A percentile compares a stretch with the other conserved stretches of the same genome.
phyloP scores from a whole-genome alignment of 176 grass and related monocot genomes.

The Typha latifolia region DNA sequence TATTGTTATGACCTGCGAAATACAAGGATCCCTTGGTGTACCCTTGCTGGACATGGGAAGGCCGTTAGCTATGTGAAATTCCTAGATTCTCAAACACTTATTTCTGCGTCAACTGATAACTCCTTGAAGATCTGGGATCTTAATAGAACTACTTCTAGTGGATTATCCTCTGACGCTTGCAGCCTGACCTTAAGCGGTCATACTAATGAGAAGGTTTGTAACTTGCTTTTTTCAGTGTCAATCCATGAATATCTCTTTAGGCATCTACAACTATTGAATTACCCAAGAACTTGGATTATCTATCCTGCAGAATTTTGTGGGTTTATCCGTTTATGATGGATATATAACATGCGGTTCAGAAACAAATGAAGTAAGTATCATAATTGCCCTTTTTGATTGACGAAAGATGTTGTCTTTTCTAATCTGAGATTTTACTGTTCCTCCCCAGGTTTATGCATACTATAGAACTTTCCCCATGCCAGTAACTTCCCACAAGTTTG shows the following conservation, averaged over 20 bases:
- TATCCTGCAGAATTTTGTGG: constrained; percentile 90
- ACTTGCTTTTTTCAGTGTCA: background rate
- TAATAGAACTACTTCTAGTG: constrained; percentile 48
- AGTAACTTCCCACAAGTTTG: constrained; percentile 87
- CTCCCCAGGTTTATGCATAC: constrained; percentile 82
- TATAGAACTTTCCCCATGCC: constrained; percentile 95
- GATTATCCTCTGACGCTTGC: constrained; percentile 55
- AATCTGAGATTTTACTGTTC: constrained; percentile 15
- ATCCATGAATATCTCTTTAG: too few relatives aligned
- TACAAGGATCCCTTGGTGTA: constrained; percentile 96
- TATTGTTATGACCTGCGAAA: constrained; percentile 93
- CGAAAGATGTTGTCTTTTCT: background rate
- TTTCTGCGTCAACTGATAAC: constrained; percentile 93
- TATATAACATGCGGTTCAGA: constrained; percentile 95
- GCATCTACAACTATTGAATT: background rate
- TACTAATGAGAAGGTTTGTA: constrained; percentile 88
- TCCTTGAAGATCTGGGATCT: constrained; percentile 98
- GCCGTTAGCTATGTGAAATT: constrained; percentile 93
- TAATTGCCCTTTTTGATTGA: constrained; percentile 14
- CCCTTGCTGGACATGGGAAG: constrained; percentile 83
- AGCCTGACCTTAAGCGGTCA: constrained; percentile 70
- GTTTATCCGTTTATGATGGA: constrained; percentile 83
- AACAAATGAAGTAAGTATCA: constrained; percentile 79
- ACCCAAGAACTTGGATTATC: constrained; percentile 11
- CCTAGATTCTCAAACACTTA: constrained; percentile 64